Conservation (phyloP, 805 yeast species). For the Monosporozyma servazzii region DNA sequence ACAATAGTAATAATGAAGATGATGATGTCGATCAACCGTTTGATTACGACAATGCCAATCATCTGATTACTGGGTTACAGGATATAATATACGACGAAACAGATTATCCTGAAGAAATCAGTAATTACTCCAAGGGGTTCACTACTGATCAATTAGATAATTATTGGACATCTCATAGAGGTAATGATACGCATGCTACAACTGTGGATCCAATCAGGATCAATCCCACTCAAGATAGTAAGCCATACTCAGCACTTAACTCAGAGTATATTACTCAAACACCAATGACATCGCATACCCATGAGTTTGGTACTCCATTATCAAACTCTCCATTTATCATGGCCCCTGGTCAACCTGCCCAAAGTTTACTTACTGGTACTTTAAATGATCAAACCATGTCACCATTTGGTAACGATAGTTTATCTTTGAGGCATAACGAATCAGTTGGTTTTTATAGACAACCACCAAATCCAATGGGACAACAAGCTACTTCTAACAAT, state of each 20-base stretch:
- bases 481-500: background rate
- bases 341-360: conserved; percentile 7
- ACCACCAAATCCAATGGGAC: background rate
- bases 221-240: background rate
- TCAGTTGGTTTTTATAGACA: conserved; percentile 1
- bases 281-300: background rate
- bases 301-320: conserved; percentile 4
- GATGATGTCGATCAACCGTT: conserved; percentile 17
- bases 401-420: conserved; percentile 5
- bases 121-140: conserved; percentile 25
- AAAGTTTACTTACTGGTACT: conserved; percentile 14
- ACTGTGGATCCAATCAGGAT: background rate
- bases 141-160: conserved; percentile 31
- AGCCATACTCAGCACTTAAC: conserved; percentile 1
- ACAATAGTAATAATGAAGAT: background rate
- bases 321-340: conserved; percentile 3
- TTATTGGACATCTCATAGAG: conserved; percentile 23
- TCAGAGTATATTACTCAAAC: background rate
- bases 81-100: conserved; percentile 27
- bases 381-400: conserved; percentile 9
- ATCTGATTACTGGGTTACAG: conserved; percentile 26
- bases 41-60: conserved; percentile 26
- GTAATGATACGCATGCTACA: background rate
- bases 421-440: conserved; percentile 2
- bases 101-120: conserved; percentile 22